phyloP scores from a whole-genome alignment of 2,329 filamentous ascomycete species.

The Botrytis paeoniae region DNA sequence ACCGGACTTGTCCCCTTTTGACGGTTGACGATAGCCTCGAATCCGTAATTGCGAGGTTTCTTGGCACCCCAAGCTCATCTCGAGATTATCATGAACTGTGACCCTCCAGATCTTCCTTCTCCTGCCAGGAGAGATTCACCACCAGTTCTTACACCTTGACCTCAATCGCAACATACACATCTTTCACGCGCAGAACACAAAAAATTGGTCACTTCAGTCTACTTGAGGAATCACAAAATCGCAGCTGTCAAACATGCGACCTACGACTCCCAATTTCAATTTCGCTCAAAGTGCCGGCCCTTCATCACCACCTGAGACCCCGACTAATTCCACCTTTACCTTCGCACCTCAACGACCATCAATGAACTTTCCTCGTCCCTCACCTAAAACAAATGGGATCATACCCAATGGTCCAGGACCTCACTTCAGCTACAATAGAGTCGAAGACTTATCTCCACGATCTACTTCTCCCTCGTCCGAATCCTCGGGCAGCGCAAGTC shows the following conservation, averaged over 20 bases:
- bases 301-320: constrained; percentile 49
- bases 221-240: constrained; percentile 14
- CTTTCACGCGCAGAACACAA: neutral
- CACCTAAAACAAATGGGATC: constrained; percentile 42
- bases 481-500: constrained; percentile 28
- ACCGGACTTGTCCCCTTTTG: constrained; percentile 18
- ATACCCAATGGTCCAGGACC: constrained; percentile 40
- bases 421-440: constrained; percentile 38
- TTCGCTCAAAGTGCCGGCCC: constrained; percentile 40
- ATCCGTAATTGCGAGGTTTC: constrained; percentile 31
- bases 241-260: constrained; percentile 39
- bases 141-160: constrained; percentile 38
- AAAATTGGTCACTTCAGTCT: neutral
- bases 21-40: constrained; percentile 21
- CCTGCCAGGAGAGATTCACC: constrained; percentile 38
- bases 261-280: constrained; percentile 45
- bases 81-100: constrained; percentile 39
- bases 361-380: constrained; percentile 29
- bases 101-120: constrained; percentile 37
- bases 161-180: constrained; percentile 10
- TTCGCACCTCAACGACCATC: constrained; percentile 32
- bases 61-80: constrained; percentile 27
- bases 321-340: constrained; percentile 40
- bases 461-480: constrained; percentile 36
- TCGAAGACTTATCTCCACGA: constrained; percentile 42